Base-by-base conservation (phyloP, 139 green algal species). In the Mesotaenium endlicherianum region DNA sequence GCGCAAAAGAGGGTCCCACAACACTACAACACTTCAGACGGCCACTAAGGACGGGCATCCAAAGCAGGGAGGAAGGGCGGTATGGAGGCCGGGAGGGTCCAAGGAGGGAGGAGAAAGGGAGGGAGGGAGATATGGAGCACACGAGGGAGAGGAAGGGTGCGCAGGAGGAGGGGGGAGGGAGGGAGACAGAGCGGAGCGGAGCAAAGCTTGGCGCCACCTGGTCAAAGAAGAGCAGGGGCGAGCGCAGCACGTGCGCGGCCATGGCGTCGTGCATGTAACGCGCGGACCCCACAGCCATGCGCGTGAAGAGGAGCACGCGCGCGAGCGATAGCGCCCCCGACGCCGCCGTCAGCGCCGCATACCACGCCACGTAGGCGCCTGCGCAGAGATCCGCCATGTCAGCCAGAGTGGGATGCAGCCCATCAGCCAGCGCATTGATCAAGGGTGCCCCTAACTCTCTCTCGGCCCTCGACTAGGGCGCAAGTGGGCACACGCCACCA, bases 261-360 rank as follows among this genome's bases (percentile, higher is more conserved):
- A 85, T 85, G 30, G n/a, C 16, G 67, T 77, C 31, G 67, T 85
- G 79, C 79, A 85, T 67, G 64, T 38, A 36, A 11, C 64, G 64
- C 41, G 79, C 64, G 11, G 79, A 60, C 6, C 17, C 45, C 11
- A 85, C 36, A 34, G 93, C 92, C 4, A 91, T 92, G 11, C 82
- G 78, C 1, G 94, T 94, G 89, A 97, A 97, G 20, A 88, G 89
- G 75, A 97, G 94, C 0, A 93, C 92, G 3, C 94, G 82, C 3
- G 88, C 90, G 45, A 93, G 84, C 3, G 92, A 94, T 45, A 91
- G 88, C 0, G 92, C 45, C 31, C 47, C 16, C 31, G 77, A 31
- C 14, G 58, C 53, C n/a, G 42, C 14, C 20, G 77, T 84, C 31
- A 84, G 34, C 31, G 41, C 77, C 42, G 45, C 77, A 34, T 84